Base-by-base conservation (phyloP, 495 filamentous ascomycete genomes). In the Penicillium paradoxum region DNA sequence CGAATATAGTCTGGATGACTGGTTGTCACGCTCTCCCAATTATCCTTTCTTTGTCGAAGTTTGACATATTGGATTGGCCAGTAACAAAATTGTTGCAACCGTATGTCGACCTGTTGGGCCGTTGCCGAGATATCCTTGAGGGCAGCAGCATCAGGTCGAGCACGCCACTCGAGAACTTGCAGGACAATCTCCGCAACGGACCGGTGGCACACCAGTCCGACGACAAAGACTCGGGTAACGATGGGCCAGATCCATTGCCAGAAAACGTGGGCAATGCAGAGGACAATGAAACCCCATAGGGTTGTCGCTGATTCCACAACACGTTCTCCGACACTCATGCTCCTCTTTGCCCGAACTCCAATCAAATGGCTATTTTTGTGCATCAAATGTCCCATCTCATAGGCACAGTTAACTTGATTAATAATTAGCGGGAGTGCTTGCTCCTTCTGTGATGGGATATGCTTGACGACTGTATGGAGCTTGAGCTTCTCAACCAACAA, bases 1-100 rank as follows among this genome's bases (percentile, higher is more conserved):
- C 93, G 89, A 58, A 99, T 99, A 64, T 99, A 99, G 67, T 97
- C 92, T 4, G 95, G 89, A 69, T 99, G 92, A 54, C 87, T 95
- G 45, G 87, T 95, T 0, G 90, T 96, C 30, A 96, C 84, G 67
- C 92, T 97, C 58, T 90, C 88, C 93, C 95, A 97, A 55, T 96
- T 91, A 44, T 87, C 83, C 59, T 91, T 95, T 38, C 92, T 79
- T 55, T 88, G 83, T 10, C 91, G 87, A 21, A 99, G 70, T 13
- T 91, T 97, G 46, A 92, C 74, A 64, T 98, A 97, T 66, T 97
- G 92, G 62, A 95, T 89, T 4, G 92, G 95, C 92, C 91, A 97
- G 66, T 97, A 99, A 70, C 93, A 97, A 68, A 97, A 97, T 63
- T 99, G 93, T 65, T 97, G 91, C 15, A 99, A 79, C 4, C 93